Percentiles rank a stretch among this genome's conserved stretches.
Evolutionary conservation across 2,329 filamentous ascomycete species (phyloP).

Genomic region (Pezicula radicicola): DNA sequence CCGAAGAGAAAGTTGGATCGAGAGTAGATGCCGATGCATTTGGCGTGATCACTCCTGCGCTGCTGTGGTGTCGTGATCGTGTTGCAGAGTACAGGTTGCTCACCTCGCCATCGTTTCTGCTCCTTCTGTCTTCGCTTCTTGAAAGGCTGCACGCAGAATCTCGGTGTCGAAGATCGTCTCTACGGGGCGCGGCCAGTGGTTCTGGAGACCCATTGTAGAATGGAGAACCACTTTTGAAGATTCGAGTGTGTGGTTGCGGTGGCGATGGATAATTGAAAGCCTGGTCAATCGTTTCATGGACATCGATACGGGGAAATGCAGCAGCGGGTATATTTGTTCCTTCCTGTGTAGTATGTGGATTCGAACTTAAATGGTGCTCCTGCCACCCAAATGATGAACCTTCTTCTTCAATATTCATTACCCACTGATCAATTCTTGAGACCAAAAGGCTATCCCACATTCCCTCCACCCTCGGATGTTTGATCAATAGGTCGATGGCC

Average conservation of each 20-base stretch:
- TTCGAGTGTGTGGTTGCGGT: background rate
- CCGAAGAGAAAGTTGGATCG: too few species aligned
- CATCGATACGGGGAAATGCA: too few species aligned
- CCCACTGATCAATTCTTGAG: slow-evolving; percentile 22
- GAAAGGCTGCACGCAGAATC: too few species aligned
- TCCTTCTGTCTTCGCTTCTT: too few species aligned
- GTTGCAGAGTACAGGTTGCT: too few species aligned
- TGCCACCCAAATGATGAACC: slow-evolving; percentile 2
- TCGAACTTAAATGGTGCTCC: background rate
- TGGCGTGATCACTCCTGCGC: too few species aligned
- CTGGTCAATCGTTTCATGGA: background rate
- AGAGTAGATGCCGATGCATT: too few species aligned
- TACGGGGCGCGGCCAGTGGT: background rate
- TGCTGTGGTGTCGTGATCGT: too few species aligned
- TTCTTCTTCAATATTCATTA: slow-evolving; percentile 23
- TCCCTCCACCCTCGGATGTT: slow-evolving; percentile 60
- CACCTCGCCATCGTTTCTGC: too few species aligned
- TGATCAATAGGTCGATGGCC: slow-evolving; percentile 56
- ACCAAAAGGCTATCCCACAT: slow-evolving; percentile 55
- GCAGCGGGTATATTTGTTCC: background rate
- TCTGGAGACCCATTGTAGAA: background rate
- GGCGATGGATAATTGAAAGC: background rate
- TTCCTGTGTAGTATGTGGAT: background rate
- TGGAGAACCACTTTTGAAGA: background rate
- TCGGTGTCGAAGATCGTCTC: too few species aligned